phyloP scores from a whole-genome alignment of 2,329 filamentous ascomycete species.

The Calonectria honghensis region DNA sequence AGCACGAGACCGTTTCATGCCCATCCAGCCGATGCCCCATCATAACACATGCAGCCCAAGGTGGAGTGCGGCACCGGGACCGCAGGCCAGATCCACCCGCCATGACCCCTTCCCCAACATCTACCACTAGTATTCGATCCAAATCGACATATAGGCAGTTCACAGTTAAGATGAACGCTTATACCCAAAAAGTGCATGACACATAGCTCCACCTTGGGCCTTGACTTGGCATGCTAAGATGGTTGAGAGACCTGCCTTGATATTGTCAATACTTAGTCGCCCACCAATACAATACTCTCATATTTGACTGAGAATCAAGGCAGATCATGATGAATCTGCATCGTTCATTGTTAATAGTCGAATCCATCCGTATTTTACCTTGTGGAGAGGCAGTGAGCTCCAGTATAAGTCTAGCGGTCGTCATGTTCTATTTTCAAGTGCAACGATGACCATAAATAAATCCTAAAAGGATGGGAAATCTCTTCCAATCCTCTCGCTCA shows the following conservation, averaged over 20 bases:
- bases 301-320: not conserved
- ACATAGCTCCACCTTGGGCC: not conserved
- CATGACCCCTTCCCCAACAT: constrained; percentile 7
- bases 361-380: not conserved
- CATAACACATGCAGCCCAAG: constrained; percentile 23
- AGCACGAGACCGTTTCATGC: constrained; percentile 8
- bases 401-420: not conserved
- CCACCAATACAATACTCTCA: not conserved
- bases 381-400: not conserved
- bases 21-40: constrained; percentile 5
- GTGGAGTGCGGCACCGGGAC: constrained; percentile 8
- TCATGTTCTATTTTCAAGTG: not conserved
- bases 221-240: not conserved
- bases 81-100: constrained; percentile 11
- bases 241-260: not conserved
- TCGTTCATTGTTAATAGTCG: not conserved
- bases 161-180: not conserved
- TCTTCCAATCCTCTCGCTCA: not conserved
- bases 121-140: constrained; percentile 7
- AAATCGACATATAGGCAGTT: not conserved
- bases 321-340: too few relatives aligned
- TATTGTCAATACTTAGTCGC: not conserved
- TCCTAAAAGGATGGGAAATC: not conserved
- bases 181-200: not conserved
- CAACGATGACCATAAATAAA: too few relatives aligned